Evolutionary conservation across 192 early-diverging fungal species (phyloP).

Genomic region (Powellomyces hirtus): DNA sequence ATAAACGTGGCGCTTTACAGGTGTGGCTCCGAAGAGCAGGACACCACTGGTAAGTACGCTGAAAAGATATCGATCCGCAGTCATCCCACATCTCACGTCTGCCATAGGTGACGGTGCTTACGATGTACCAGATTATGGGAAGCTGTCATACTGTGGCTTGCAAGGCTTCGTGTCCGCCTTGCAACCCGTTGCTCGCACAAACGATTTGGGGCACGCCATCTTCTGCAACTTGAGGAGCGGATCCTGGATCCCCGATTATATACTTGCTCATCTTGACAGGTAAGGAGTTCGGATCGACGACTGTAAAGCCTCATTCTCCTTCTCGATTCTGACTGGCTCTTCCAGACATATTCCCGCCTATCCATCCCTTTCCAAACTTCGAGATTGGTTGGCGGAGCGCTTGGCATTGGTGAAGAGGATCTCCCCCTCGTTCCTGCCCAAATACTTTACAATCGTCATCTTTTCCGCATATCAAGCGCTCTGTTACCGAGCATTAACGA

Average conservation of each 20-base stretch:
- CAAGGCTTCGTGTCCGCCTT: slow-evolving; percentile 89
- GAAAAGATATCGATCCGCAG: neutral
- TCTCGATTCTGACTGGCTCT: neutral
- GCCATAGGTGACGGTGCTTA: slow-evolving; percentile 75
- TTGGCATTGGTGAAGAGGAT: slow-evolving; percentile 68
- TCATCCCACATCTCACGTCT: neutral
- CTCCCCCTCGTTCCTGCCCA: slow-evolving; percentile 83
- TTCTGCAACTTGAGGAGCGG: slow-evolving; percentile 87
- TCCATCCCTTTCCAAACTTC: slow-evolving; percentile 43
- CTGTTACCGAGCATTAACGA: slow-evolving; percentile 54
- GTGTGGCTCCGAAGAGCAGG: slow-evolving; percentile 83
- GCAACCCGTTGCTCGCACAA: slow-evolving; percentile 73
- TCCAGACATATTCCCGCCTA: slow-evolving; percentile 36
- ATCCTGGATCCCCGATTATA: slow-evolving; percentile 89
- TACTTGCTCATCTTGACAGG: slow-evolving; percentile 67
- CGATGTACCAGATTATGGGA: slow-evolving; percentile 83
- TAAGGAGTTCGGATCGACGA: too few relatives aligned
- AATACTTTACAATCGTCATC: slow-evolving; percentile 88
- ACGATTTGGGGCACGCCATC: slow-evolving; percentile 91
- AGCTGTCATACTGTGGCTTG: slow-evolving; percentile 83
- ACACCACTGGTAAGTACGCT: slow-evolving; percentile 57
- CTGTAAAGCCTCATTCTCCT: too few relatives aligned
- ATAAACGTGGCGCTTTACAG: slow-evolving; percentile 86
- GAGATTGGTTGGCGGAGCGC: slow-evolving; percentile 77
- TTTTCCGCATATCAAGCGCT: slow-evolving; percentile 76